Base-by-base conservation (phyloP, 2,329 filamentous ascomycete genomes). In the Aspergillus sp. region DNA sequence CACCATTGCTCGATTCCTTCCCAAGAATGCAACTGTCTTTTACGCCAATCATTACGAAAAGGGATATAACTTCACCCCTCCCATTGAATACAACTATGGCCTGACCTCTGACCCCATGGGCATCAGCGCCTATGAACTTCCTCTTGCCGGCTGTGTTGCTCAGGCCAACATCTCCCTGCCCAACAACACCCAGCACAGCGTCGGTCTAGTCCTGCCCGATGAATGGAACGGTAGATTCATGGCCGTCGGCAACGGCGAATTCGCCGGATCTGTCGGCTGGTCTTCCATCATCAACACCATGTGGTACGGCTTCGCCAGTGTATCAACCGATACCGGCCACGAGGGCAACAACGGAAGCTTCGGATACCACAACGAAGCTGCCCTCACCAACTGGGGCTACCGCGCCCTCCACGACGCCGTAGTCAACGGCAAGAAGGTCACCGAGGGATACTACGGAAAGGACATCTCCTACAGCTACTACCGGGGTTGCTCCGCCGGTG, bases 401-500 rank as follows among this genome's bases (percentile, higher is more conserved):
- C 69, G 75, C 19, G 73, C 75, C 5, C 72, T 82, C 71, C 84
- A 86, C 65, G 81, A 79, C 7, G 80, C 81, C 0, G 78, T 83
- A 3, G 76, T 76, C 3, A 63, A 81, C 10, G 80, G 80, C 6
- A 85, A 85, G 67, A 58, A 74, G 13, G 70, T 87, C 13, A 76
- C 79, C 1, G 66, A 80, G 36, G 72, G 74, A 0, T 86, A 82
- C 72, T 87, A 87, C 63, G 70, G 73, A 2, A 74, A 68, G 5
- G 65, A 71, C 0, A 75, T 78, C 1, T 69, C 72, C 8, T 81
- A 80, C 57, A 80, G 79, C 9, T 71, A 70, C 50, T 71, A 70
- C 63, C 68, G 82, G 1, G 86, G 86, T 9, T 88, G 86, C 67
- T 87, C 84, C 0, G 82, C 84, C 0, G 86, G 87, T 8, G 85